Base-by-base conservation (phyloP, 768 basidiomycete species). In the Naematelia aurantialba region DNA sequence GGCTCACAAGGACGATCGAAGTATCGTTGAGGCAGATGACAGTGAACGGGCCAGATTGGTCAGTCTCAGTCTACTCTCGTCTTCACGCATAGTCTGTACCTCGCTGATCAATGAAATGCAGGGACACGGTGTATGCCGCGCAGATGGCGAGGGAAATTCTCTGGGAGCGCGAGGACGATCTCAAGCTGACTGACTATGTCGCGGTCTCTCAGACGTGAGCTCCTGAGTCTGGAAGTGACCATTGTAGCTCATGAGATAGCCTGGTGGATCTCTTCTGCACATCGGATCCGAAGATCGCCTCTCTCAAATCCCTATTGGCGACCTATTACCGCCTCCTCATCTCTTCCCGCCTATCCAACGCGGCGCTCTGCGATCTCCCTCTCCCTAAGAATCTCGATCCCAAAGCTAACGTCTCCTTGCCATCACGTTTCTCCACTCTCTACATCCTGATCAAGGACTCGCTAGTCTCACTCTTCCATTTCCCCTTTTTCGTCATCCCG, bases 31-130 rank as follows among this genome's bases (percentile, higher is more conserved):
- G 86, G 22, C 83, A 84, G 75, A 79, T 86, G 34, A 96, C 89
- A 5, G 83, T 98, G 59, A 98, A 99, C 72, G 89, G 91, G 12
- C 86, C 89, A 29, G 90, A 97, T 76, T 99, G 96, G 93, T 80
- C 46, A 54, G 78, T 63, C 22, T 27, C 8, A 22, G 26, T 26
- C 21, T 47, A 17, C 13, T 5, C 27, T 4, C 5, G 31, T 2
- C n/a, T 1, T 10, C 29, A 48, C 25, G 13, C 39, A 21, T 17
- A 42, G n/a, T n/a, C 24, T 50, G 30, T 14, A 54, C 26, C 2
- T 5, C 5, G 21, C 21, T 5, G 5, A 31, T 46, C 57, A 39
- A 58, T 52, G 48, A 31, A n/a, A 14, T 3, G 21, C 63, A 96
- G 91, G 92, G 89, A 94, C 61, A 89, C 90, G 0, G 81, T 96